Conservation (phyloP, 2,329 filamentous ascomycete genomes). For the Aspergillus vadensis region DNA sequence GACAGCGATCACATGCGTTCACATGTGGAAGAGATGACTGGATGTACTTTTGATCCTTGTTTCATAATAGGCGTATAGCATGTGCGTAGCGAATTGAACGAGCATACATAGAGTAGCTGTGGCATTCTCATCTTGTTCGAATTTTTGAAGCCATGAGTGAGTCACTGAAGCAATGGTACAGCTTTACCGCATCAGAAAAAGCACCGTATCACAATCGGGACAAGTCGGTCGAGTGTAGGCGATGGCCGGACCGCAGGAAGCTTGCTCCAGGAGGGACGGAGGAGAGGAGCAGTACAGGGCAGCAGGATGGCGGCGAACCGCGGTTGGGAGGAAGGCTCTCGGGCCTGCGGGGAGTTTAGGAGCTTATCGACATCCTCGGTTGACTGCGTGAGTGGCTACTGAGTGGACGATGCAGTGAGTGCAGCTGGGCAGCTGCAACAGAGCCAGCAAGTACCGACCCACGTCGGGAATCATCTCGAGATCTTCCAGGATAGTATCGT, state of each 20-base stretch:
- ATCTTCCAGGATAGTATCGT: neutral
- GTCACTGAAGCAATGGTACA: too few species aligned
- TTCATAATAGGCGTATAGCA: neutral
- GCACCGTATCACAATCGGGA: neutral
- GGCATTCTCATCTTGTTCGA: too few species aligned
- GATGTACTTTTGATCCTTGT: neutral
- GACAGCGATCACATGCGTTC: slow-evolving; percentile 7
- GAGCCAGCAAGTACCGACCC: neutral
- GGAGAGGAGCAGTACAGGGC: neutral
- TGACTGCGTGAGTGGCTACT: neutral
- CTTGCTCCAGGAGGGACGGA: neutral
- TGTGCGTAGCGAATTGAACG: neutral
- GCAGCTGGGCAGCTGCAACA: neutral
- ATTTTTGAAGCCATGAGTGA: too few species aligned
- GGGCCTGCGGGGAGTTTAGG: slow-evolving; percentile 24
- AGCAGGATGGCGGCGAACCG: slow-evolving; percentile 11
- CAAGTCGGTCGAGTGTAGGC: neutral
- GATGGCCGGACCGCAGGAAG: neutral
- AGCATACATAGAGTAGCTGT: too few species aligned
- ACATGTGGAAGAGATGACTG: neutral
- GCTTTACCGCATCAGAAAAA: too few species aligned
- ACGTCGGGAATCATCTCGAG: neutral
- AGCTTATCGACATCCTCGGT: slow-evolving; percentile 13
- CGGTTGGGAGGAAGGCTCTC: slow-evolving; percentile 20
- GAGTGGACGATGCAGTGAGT: neutral